Conservation (phyloP, 1,284 basidiomycete species). For the Apiotrichum siamense region DNA sequence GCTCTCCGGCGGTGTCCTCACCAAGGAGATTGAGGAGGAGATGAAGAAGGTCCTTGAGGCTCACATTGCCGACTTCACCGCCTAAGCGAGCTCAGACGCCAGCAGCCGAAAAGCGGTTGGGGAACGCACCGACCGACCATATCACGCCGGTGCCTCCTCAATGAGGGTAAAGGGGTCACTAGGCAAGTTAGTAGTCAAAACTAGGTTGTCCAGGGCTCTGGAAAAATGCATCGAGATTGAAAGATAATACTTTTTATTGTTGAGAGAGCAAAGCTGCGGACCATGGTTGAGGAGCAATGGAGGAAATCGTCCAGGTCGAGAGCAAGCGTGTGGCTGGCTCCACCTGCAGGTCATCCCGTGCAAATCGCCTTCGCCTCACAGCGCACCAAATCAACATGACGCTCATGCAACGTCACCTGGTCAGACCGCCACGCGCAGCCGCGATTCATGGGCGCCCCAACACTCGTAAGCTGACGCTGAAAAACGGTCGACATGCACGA, state of each 20-base stretch:
- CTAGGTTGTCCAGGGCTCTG: slow-evolving; percentile 5
- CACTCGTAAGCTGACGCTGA: too few relatives aligned
- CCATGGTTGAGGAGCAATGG: background rate
- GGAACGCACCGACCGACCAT: background rate
- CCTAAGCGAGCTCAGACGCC: slow-evolving; percentile 21
- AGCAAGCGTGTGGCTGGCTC: too few relatives aligned
- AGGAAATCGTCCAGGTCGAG: too few relatives aligned
- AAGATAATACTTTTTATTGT: background rate
- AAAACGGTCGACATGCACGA: too few relatives aligned
- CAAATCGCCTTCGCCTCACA: too few relatives aligned
- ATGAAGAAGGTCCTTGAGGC: slow-evolving; percentile 87
- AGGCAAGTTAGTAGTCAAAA: background rate
- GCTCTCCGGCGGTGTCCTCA: slow-evolving; percentile 75
- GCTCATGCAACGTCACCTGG: too few relatives aligned
- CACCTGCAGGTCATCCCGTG: too few relatives aligned
- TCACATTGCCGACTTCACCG: slow-evolving; percentile 71
- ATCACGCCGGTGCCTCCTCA: background rate
- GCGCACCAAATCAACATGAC: too few relatives aligned
- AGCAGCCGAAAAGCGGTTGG: background rate
- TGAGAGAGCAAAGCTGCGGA: too few relatives aligned
- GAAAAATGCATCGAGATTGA: slow-evolving; percentile 19
- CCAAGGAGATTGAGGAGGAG: slow-evolving; percentile 81
- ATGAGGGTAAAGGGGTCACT: background rate
- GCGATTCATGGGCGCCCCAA: too few relatives aligned
- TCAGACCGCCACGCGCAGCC: too few relatives aligned